Evolutionary conservation across 192 early-diverging fungal genomes (phyloP).

Genomic region (Podila verticillata): DNA sequence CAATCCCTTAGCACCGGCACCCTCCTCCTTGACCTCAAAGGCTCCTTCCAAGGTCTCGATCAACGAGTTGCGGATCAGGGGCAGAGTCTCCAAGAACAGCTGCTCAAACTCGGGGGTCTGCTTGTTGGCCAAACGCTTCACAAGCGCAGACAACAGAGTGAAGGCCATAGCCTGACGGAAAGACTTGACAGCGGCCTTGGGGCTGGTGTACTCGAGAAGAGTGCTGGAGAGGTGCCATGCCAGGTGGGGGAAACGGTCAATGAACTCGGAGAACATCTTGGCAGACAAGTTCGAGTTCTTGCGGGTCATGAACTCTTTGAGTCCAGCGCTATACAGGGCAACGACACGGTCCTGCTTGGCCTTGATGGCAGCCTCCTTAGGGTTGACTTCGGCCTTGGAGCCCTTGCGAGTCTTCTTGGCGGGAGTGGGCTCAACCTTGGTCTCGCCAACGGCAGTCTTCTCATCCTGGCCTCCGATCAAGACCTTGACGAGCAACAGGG

Average conservation of each 20-base stretch:
- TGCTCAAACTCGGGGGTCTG: conserved; percentile 50
- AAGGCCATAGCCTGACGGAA: conserved; percentile 75
- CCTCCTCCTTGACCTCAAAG: conserved; percentile 22
- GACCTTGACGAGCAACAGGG: conserved; percentile 67
- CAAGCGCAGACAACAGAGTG: conserved; percentile 48
- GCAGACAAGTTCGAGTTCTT: conserved; percentile 76
- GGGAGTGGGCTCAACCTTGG: conserved; percentile 35
- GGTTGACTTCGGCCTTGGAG: conserved; percentile 14
- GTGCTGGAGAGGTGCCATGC: conserved; percentile 70
- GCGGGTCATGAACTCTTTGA: conserved; percentile 79
- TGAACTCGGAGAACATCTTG: conserved; percentile 73
- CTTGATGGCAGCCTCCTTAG: conserved; percentile 28
- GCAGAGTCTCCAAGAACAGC: conserved; percentile 42
- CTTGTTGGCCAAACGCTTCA: conserved; percentile 55
- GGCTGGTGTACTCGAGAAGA: conserved; percentile 63
- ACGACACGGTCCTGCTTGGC: conserved; percentile 51
- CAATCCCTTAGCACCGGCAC: conserved; percentile 27
- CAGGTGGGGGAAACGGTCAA: conserved; percentile 66
- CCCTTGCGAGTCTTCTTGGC: conserved; percentile 33
- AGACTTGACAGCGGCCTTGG: conserved; percentile 63
- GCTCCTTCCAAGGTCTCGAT: conserved; percentile 51
- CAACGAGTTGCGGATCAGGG: conserved; percentile 49
- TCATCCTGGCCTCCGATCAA: conserved; percentile 62
- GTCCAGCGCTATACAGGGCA: conserved; percentile 63
- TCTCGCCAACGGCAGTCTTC: conserved; percentile 40